Evolutionary conservation across 352 stramenopile genomes (phyloP).

Genomic region (Phytophthora tubulina): DNA sequence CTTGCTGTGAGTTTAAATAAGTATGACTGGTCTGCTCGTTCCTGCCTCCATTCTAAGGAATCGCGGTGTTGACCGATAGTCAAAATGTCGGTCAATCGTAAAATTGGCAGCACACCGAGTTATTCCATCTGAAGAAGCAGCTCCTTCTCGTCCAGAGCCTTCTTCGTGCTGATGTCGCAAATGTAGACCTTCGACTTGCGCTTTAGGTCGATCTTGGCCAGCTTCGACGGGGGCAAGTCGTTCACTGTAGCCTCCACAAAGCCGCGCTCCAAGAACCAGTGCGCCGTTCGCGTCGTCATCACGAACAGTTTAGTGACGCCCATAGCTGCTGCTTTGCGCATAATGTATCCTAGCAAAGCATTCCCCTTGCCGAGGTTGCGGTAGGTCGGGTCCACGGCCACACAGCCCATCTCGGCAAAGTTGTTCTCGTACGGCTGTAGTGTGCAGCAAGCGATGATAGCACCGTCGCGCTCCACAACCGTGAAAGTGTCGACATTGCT

Average conservation of each 20-base stretch:
- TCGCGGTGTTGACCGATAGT: slow-evolving; percentile 35
- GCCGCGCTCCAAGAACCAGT: slow-evolving; percentile 98
- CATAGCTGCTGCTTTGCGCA: slow-evolving; percentile 88
- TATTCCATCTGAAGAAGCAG: slow-evolving; percentile 74
- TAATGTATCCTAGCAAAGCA: slow-evolving; percentile 91
- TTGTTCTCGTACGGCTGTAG: slow-evolving; percentile 92
- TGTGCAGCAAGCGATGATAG: slow-evolving; percentile 90
- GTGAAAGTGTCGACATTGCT: slow-evolving; percentile 90
- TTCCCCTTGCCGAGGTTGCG: slow-evolving; percentile 90
- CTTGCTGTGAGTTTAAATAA: slow-evolving; percentile 38
- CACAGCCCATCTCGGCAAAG: slow-evolving; percentile 91
- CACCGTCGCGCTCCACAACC: slow-evolving; percentile 89
- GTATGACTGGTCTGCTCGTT: slow-evolving; percentile 32
- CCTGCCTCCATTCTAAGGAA: slow-evolving; percentile 33
- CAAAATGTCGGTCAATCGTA: slow-evolving; percentile 41
- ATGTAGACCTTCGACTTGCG: slow-evolving; percentile 91
- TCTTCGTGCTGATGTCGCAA: slow-evolving; percentile 89
- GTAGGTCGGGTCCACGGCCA: slow-evolving; percentile 91
- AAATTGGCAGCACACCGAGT: slow-evolving; percentile 23
- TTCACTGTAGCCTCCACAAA: slow-evolving; percentile 93
- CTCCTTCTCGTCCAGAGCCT: slow-evolving; percentile 86
- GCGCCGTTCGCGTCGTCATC: slow-evolving; percentile 97
- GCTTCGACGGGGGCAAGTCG: slow-evolving; percentile 87
- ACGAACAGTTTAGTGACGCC: slow-evolving; percentile 95
- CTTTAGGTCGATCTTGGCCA: slow-evolving; percentile 81